Evolutionary conservation across 495 filamentous ascomycete genomes (phyloP), one percentile per base, ranked within the genome.

Genomic region (Filosporella fistucella): DNA sequence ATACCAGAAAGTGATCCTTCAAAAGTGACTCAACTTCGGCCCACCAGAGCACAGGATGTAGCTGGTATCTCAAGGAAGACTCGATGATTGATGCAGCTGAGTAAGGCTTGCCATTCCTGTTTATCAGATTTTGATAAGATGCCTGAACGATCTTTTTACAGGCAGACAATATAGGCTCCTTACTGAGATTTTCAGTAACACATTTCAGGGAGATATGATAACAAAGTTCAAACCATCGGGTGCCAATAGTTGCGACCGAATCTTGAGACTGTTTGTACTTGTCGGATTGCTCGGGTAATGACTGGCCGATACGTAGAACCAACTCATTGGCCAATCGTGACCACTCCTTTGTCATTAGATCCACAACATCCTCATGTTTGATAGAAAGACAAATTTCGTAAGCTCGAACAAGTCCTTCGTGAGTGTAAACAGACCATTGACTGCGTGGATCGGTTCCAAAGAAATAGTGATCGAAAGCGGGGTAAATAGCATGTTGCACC

Each of bases 61-160:
- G 32, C n/a, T n/a, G n/a, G n/a, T n/a, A n/a, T 17, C 43, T 24
- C n/a, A 61, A 53, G 42, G 68, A 69, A 32, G 71, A 65, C 49
- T 78, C 71, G 3, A 93, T 58, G 3, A 81, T 71, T 4, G 76
- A 76, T 16, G 89, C 86, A 12, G 85, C 85, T 12, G 85, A 87
- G 55, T 87, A 95, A 0, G 88, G 86, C 57, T 93, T 93, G 35
- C 88, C 89, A 52, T 90, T 86, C 38, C 86, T 71, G 21, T 66
- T 66, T 32, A 64, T 65, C 13, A 85, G 47, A 2, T 78, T 60
- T 14, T 72, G 54, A 12, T 81, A 47, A 41, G 79, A 76, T 32
- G 65, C 66, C 24, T 66, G 60, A 11, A 85, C 58, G 36, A 85
- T 67, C 3, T 38, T 37, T 12, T 14, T 23, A 5, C 42, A 53